Percentiles rank a stretch among this genome's conserved stretches.
Evolutionary conservation across 1,139 yeast genomes (phyloP).

Genomic region (Taphrina pruni): DNA sequence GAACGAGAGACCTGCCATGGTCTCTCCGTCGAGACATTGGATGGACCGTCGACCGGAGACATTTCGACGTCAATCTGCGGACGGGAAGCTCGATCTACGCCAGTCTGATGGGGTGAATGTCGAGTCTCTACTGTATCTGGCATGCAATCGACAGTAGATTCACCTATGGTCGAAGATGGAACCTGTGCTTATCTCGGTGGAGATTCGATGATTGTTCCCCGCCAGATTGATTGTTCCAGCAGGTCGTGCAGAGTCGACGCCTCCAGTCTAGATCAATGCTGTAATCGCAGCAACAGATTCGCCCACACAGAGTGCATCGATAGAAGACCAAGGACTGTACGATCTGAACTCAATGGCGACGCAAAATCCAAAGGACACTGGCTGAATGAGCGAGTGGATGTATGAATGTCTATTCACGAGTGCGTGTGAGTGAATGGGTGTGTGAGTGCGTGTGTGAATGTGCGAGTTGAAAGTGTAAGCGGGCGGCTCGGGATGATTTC

Average conservation of each 20-base stretch:
- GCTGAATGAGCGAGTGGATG: not conserved
- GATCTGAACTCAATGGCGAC: no score
- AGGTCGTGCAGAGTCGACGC: constrained; percentile 1
- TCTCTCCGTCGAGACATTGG: constrained; percentile 11
- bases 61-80: not conserved
- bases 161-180: no score
- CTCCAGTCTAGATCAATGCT: not conserved
- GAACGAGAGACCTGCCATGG: constrained; percentile 11
- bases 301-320: no score
- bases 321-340: no score
- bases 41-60: constrained; percentile 2
- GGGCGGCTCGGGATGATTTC: not conserved
- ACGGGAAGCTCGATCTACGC: not conserved
- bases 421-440: not conserved
- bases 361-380: not conserved
- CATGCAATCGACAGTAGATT: not conserved
- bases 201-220: not conserved
- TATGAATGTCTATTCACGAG: not conserved
- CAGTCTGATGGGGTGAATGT: not conserved
- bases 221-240: constrained; percentile 4
- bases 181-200: not conserved
- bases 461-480: not conserved
- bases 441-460: not conserved
- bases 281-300: not conserved
- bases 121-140: not conserved